Evolutionary conservation across 352 stramenopile genomes (phyloP), one percentile per base, ranked within the genome.

Genomic region (Globisporangium ultimum): DNA sequence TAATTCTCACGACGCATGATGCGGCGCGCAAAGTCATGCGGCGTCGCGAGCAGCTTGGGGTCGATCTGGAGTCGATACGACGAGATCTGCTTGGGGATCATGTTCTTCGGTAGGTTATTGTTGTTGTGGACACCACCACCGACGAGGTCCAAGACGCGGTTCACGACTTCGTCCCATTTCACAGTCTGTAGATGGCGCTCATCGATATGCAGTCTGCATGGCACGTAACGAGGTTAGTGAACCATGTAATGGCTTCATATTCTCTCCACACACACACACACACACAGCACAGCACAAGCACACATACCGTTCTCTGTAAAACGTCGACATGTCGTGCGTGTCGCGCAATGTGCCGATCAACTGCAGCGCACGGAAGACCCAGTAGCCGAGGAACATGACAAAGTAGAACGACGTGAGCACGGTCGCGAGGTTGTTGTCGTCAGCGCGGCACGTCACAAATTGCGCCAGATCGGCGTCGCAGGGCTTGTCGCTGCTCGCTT

Each of bases 1-100:
- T 98, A 99, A 74, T 99, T 99, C 55, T 99, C 97, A 46, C 97
- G 91, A 5, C 97, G 87, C 87, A 99, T 97, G 70, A 99, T 99
- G 48, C 97, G 91, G 57, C 93, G 78, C 1, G 97, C 95, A 61
- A 99, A 89, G 62, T 97, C 87, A 24, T 97, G 89, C 8, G 89
- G 74, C 28, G 82, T 89, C 32, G 74, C 72, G 15, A 95, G 61
- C 47, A 96, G 66, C 45, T 72, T 61, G 48, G 92, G 87, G 22
- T 94, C 74, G 53, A 96, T 80, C 49, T 95, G 86, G 22, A 97
- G 71, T 49, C 75, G 76, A 64, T 97, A 90, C 6, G 74, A 82
- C 42, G 74, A 91, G 22, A 82, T 61, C 66, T 98, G 90, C n/a
- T 91, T 76, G 51, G 28, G 28, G 28, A 36, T 10, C 7, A 91